Base-by-base conservation (phyloP, 2,329 filamentous ascomycete species). In the Cladorrhinum sp. region DNA sequence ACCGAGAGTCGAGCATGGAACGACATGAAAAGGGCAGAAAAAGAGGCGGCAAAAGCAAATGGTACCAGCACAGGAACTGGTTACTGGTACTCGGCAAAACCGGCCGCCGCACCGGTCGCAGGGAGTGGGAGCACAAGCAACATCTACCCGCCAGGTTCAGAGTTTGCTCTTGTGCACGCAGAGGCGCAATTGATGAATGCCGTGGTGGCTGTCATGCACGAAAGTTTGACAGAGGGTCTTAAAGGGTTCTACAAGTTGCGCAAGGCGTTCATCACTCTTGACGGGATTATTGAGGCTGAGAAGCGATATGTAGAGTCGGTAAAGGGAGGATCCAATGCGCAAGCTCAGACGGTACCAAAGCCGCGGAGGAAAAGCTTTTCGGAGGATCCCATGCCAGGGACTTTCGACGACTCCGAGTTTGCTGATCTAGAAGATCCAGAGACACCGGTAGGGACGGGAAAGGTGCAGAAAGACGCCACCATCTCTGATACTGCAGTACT, bases 241-340 rank as follows among this genome's bases (percentile, higher is more conserved):
- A 92, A 89, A 75, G 92, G 92, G 5, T 98, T 98, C 71, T 96
- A 96, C 72, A 96, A 95, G 75, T 76, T 98, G 67, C 83, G 94
- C 64, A 96, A 96, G 73, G 94, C 94, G 0, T 98, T 90, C 70
- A 78, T 92, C 42, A 89, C 92, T 0, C 79, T 99, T 2, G 90
- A 96, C 69, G 82, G 82, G 9, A 90, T 99, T 59, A 82, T 93
- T 71, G 83, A 89, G 62, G 84, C 88, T 33, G 93, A 96, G 75
- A 82, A 82, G 23, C 85, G 82, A 63, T 79, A 77, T 64, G 58
- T 80, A n/a, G 70, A 74, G 53, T 72, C 72, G 36, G 68, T 70
- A 24, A 57, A 60, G 12, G 61, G 55, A 2, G 48, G n/a, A 3
- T 42, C 18, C 14, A 51, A 52, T 21, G 39, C 14, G 55, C 26